Evolutionary conservation across 2,329 filamentous ascomycete genomes (phyloP), one percentile per base, ranked within the genome.

Genomic region (Clonostachys rhizophaga): DNA sequence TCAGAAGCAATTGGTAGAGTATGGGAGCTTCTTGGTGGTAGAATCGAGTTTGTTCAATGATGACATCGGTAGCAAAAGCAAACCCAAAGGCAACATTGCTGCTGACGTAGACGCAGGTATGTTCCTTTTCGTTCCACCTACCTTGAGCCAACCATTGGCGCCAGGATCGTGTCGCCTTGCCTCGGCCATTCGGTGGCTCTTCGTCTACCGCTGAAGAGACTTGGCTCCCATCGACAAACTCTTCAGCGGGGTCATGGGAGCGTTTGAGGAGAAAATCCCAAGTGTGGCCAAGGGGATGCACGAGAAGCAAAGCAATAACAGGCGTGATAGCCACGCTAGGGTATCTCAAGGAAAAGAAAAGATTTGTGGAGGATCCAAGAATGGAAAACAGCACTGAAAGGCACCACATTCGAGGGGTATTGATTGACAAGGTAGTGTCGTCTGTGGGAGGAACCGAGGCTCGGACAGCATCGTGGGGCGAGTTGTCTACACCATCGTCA

Each of bases 71-170:
- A 8, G 89, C 89, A 66, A 94, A 94, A 24, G 89, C 89, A 66
- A 94, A 94, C 3, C 89, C 89, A 62, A 94, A 94, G 17, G 89
- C 90, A 40, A 94, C 88, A 60, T 94, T 94, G 68, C 88, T 92
- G 72, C 86, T 90, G 56, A 94, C 89, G 57, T 94, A 94, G 45
- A 94, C 88, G 60, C 89, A 94, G 40, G 86, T 88, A 64, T 94
- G 89, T 63, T 94, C 89, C 63, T 94, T 94, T 61, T 91, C 85
- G 60, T 94, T 94, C 89, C 89, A 94, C 35, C 71, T 76, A 4
- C 89, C 89, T 65, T 92, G 89, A 2, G 83, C 84, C 30, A 92
- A 72, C 88, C 89, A 94, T 35, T 87, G 71, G 42, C 87, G 81
- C 49, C 84, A 60, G 5, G 76, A 72, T 34, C 63, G 60, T 16